Evolutionary conservation across 2,329 filamentous ascomycete species (phyloP), one percentile per base, ranked within the genome.

Genomic region (Penicillium sp.): DNA sequence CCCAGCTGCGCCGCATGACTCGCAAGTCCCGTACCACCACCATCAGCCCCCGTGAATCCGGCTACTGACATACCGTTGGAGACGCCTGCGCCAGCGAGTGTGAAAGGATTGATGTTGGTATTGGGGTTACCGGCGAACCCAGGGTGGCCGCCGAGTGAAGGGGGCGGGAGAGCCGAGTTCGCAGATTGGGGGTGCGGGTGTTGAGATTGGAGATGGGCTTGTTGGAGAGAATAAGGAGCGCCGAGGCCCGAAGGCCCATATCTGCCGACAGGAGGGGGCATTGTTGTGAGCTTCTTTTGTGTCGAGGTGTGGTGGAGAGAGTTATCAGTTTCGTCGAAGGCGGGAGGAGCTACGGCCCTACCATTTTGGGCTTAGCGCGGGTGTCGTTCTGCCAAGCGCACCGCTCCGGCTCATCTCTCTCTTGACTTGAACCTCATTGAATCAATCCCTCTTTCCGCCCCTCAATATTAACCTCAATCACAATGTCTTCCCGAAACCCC

Each of bases 1-100:
- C 91, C 88, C 83, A 95, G 90, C 69, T 93, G 87, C 58, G 91
- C 92, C 62, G 91, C 92, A 74, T 96, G 91, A 74, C 91, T 93
- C 31, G 88, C 91, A 51, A 96, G 85, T 1, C 92, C 91, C 21
- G 90, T 89, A 57, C 80, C 79, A 25, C 81, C 81, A 54, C 80
- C 77, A 61, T 87, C 87, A 10, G 81, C 84, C 62, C 77, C 84
- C 55, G 77, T 84, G 58, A 76, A 77, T 82, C 80, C 79, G 56
- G 82, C 84, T 61, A 81, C 84, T 50, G 82, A 83, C 57, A 87
- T 78, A 50, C 83, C 83, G 62, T 90, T 81, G 31, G 74, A 66
- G 59, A 78, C 75, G 16, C 76, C 77, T 45, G 77, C 76, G 27
- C 83, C 80, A 3, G 83, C 72, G 25, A 78, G 60, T 21, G 73